Evolutionary conservation across 1,284 basidiomycete genomes (phyloP).

Genomic region (Earliella scabrosa): DNA sequence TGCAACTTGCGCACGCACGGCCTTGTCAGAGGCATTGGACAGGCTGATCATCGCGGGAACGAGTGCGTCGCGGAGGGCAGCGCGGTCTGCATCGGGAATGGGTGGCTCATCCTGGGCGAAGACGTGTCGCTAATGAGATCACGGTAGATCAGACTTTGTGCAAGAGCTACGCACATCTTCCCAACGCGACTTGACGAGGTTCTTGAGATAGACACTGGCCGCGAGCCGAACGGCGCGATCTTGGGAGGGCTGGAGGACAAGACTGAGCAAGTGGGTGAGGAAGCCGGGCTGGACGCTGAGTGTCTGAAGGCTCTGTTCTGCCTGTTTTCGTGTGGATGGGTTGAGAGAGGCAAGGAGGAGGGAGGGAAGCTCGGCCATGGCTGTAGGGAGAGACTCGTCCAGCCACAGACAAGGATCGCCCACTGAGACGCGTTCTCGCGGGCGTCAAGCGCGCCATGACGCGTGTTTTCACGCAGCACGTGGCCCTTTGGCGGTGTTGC

Average conservation of each 20-base stretch:
- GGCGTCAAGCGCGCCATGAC: slow-evolving; percentile 14
- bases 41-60: slow-evolving; percentile 85
- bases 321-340: slow-evolving; percentile 75
- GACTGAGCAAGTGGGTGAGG: slow-evolving; percentile 68
- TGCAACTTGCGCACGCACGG: slow-evolving; percentile 81
- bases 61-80: slow-evolving; percentile 66
- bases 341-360: slow-evolving; percentile 77
- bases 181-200: slow-evolving; percentile 85
- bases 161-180: slow-evolving; percentile 64
- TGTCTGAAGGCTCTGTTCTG: slow-evolving; percentile 74
- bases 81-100: slow-evolving; percentile 70
- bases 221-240: slow-evolving; percentile 78
- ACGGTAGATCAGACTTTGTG: slow-evolving; percentile 5
- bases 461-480: slow-evolving; percentile 14
- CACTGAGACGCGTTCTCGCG: neutral
- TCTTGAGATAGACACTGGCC: slow-evolving; percentile 89
- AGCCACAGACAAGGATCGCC: slow-evolving; percentile 3
- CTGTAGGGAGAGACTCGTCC: slow-evolving; percentile 3
- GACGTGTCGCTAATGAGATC: slow-evolving; percentile 7
- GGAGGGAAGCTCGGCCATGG: slow-evolving; percentile 68
- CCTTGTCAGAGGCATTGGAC: slow-evolving; percentile 66
- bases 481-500: slow-evolving; percentile 5
- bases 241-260: slow-evolving; percentile 72
- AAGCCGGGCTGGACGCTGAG: slow-evolving; percentile 82
- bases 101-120: slow-evolving; percentile 62